Base-by-base conservation (phyloP, 2,329 filamentous ascomycete genomes). In the Claviceps africana region DNA sequence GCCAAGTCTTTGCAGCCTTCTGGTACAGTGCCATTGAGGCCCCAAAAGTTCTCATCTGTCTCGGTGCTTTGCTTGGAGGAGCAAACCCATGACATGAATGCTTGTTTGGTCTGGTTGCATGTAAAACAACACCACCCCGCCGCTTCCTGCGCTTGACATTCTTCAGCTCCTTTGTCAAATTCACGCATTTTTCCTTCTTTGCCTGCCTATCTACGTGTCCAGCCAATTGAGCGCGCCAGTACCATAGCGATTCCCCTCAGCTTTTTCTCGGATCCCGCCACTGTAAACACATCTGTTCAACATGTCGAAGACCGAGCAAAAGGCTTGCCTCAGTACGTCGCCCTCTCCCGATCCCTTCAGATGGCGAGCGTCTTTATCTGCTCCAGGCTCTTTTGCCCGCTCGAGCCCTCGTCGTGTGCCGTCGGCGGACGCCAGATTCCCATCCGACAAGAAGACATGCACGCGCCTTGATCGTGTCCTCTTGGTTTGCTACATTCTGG, bases 281-380 rank as follows among this genome's bases (percentile, higher is more conserved):
- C 28, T 39, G 21, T 19, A 35, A 35, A 48, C 37, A 22, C 31
- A 45, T 17, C 55, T 54, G 54, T 53, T 59, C 65, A 67, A 61
- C 62, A 77, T 76, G 73, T 70, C 74, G 65, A 73, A 72, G 62
- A 73, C 76, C 62, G 74, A 76, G 57, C 77, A 80, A 52, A 80
- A 80, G 67, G 77, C 77, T 62, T 80, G 77, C 69, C 73, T 81
- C 66, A 80, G 76, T 79, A 78, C 67, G 76, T 78, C 67, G 57
- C 62, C 62, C 60, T 58, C 59, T 58, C 63, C 63, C 55, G 59
- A 59, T 62, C 57, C 57, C 55, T 53, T 59, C 60, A 51, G 52
- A 50, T 56, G 60, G 60, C 46, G 42, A 31, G 40, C 51, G 50
- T 43, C 50, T 53, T 39, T 33, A 52, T 31, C 47, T 48, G 39